Percentiles rank a stretch among this genome's conserved stretches.
Evolutionary conservation across 371 early-diverging fungal genomes (phyloP).

Genomic region (Choanephora cucurbitarum): DNA sequence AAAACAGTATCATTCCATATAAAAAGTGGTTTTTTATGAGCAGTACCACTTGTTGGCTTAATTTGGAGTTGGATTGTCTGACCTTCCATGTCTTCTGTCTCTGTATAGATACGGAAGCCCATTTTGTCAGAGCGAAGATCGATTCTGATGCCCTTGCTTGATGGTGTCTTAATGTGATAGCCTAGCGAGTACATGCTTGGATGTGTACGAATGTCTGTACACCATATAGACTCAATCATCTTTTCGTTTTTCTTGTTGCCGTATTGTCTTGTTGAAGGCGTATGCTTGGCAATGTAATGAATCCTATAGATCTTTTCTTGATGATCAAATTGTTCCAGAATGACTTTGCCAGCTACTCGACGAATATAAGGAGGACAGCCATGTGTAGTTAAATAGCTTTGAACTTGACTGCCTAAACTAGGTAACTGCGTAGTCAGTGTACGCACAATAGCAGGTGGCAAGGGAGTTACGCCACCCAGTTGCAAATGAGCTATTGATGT

Average conservation of each 20-base stretch:
- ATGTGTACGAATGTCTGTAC: slow-evolving; percentile 47
- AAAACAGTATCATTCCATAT: slow-evolving; percentile 19
- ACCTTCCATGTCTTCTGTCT: slow-evolving; percentile 34
- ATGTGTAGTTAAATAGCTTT: slow-evolving; percentile 42
- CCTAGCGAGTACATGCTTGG: slow-evolving; percentile 41
- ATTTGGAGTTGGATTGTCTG: slow-evolving; percentile 26
- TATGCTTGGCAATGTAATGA: slow-evolving; percentile 41
- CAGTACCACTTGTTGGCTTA: slow-evolving; percentile 9
- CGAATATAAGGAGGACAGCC: slow-evolving; percentile 63
- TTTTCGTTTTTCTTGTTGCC: slow-evolving; percentile 8
- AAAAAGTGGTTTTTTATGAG: slow-evolving; percentile 11
- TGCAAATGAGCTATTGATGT: slow-evolving; percentile 63
- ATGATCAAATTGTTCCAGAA: slow-evolving; percentile 32
- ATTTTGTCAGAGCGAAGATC: slow-evolving; percentile 35
- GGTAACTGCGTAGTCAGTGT: slow-evolving; percentile 49
- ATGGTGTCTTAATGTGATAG: slow-evolving; percentile 24
- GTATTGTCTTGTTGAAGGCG: slow-evolving; percentile 31
- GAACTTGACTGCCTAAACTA: slow-evolving; percentile 45
- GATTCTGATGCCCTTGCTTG: slow-evolving; percentile 26
- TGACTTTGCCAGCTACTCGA: slow-evolving; percentile 46
- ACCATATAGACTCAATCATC: slow-evolving; percentile 23
- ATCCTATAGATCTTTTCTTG: slow-evolving; percentile 32
- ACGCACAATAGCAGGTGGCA: slow-evolving; percentile 54
- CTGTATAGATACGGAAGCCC: slow-evolving; percentile 46
- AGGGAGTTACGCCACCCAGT: slow-evolving; percentile 47